These are phyloP conservation scores for Cyclocybe aegerita DNA, from an alignment of 768 basidiomycete genomes.

Conservation along the genomic window DNA sequence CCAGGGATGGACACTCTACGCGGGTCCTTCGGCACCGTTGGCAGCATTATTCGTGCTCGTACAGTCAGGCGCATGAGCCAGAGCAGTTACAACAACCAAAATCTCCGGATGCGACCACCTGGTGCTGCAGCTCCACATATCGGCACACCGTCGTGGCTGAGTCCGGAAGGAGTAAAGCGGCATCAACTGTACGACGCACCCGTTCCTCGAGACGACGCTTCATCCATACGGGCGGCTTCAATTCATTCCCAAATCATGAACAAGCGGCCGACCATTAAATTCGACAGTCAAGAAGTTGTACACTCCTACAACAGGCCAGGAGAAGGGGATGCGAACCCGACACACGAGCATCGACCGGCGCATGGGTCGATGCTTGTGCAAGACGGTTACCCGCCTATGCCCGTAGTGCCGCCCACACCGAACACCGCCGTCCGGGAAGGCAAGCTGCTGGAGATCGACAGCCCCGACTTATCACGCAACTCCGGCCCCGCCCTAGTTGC, in stretches of 20 bases:
- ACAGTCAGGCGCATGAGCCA: constrained; percentile 54
- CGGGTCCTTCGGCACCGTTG: constrained; percentile 88
- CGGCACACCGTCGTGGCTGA: constrained; percentile 24
- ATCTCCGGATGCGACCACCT: constrained; percentile 33
- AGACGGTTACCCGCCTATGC: constrained; percentile 32
- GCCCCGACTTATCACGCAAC: constrained; percentile 12
- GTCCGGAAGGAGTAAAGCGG: constrained; percentile 46
- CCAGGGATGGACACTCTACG: constrained; percentile 92
- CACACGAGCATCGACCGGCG: constrained; percentile 49
- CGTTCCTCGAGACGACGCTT: constrained; percentile 50
- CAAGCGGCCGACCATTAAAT: constrained; percentile 71
- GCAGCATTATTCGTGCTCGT: constrained; percentile 81
- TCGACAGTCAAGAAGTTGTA: constrained; percentile 69
- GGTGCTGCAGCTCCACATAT: constrained; percentile 36
- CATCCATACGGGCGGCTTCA: constrained; percentile 39
- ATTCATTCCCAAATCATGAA: constrained; percentile 31
- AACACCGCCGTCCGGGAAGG: constrained; percentile 18
- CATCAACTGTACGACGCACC: constrained; percentile 92
- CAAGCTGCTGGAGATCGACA: constrained; percentile 29
- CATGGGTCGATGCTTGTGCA: constrained; percentile 26
- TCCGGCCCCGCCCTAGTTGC: constrained; percentile 3
- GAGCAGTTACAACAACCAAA: constrained; percentile 31
- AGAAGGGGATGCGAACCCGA: constrained; percentile 40
- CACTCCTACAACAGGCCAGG: constrained; percentile 72
- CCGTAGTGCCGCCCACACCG: constrained; percentile 19